Evolutionary conservation across 1,284 basidiomycete species (phyloP).

Genomic region (Puccinia polysora): DNA sequence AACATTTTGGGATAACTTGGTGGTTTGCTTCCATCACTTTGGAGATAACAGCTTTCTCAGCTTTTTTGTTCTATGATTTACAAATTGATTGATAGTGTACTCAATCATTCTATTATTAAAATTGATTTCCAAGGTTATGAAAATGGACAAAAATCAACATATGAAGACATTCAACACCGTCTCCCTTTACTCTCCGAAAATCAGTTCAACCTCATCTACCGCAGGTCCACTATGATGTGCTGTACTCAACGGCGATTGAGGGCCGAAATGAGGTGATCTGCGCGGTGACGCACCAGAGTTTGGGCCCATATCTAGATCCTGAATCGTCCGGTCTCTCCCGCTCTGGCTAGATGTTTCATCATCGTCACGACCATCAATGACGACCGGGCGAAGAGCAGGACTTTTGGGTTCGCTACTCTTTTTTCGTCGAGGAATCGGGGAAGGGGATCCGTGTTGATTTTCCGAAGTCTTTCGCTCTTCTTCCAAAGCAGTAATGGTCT

Average conservation of each 20-base stretch:
- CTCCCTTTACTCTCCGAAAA: conserved; percentile 21
- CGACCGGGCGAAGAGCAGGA: conserved; percentile 36
- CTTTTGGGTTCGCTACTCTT: conserved; percentile 43
- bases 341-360: background rate
- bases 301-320: background rate
- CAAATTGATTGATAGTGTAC: no score
- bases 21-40: no score
- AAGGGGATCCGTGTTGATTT: conserved; percentile 21
- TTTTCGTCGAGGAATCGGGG: conserved; percentile 12
- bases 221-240: conserved; percentile 17
- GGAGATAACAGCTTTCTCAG: no score
- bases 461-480: conserved; percentile 37
- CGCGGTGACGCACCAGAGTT: conserved; percentile 18
- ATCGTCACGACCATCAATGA: conserved; percentile 31
- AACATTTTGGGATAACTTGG: no score
- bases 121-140: no score
- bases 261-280: conserved; percentile 10
- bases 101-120: no score
- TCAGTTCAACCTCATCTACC: conserved; percentile 23
- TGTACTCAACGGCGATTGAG: conserved; percentile 6
- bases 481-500: conserved; percentile 41
- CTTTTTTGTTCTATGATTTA: no score
- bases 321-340: background rate
- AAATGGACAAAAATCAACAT: no score
- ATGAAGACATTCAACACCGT: no score